phyloP scores from a whole-genome alignment of 352 stramenopile genomes.

The Globisporangium uncinulatum region DNA sequence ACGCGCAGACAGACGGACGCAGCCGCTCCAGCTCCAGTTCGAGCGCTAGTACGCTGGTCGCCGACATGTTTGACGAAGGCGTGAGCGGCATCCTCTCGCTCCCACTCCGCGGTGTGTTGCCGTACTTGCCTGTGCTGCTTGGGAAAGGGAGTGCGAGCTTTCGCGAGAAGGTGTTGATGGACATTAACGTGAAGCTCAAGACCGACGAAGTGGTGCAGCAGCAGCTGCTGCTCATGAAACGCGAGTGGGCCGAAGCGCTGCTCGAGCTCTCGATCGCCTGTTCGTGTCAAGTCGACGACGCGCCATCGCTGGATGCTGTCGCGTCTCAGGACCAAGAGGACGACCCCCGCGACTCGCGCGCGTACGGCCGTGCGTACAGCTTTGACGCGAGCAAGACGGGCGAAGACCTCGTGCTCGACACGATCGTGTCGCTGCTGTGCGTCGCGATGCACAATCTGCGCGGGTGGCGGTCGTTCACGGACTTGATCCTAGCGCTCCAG shows the following conservation, averaged over 20 bases:
- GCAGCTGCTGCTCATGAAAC: conserved; percentile 68
- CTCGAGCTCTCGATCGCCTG: conserved; percentile 69
- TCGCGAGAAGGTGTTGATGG: conserved; percentile 80
- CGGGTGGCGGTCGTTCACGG: conserved; percentile 59
- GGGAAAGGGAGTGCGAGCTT: conserved; percentile 39
- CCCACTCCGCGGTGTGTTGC: conserved; percentile 58
- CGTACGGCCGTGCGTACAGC: conserved; percentile 42
- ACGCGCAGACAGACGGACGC: neutral
- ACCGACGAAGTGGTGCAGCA: conserved; percentile 66
- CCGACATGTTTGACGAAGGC: conserved; percentile 54
- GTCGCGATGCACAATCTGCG: conserved; percentile 57
- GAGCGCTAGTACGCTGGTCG: conserved; percentile 17
- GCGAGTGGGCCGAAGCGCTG: conserved; percentile 67
- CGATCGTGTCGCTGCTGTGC: conserved; percentile 75
- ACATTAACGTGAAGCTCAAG: conserved; percentile 86
- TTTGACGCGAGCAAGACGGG: conserved; percentile 65
- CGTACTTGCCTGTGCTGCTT: conserved; percentile 67
- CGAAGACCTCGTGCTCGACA: conserved; percentile 79
- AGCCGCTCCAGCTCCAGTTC: too few species aligned
- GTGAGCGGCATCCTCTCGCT: conserved; percentile 55
- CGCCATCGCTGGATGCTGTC: neutral
- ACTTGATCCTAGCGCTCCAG: conserved; percentile 60
- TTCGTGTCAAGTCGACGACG: conserved; percentile 19
- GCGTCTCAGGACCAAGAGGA: neutral
- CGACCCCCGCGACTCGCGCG: neutral